Conservation (phyloP, 441 rosid species). For the Syzygium malaccense region DNA sequence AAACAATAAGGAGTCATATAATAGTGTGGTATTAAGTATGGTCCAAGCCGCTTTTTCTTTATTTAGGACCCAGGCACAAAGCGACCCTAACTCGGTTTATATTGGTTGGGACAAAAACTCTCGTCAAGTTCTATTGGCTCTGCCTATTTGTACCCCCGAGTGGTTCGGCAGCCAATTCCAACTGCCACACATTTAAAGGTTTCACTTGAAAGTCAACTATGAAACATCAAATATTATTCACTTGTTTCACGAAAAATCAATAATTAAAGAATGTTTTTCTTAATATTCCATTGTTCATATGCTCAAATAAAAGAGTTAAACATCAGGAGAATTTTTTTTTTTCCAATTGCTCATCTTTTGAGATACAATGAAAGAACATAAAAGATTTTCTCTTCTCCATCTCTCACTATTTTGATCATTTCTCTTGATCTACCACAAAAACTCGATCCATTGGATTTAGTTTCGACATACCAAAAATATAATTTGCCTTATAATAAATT, state of each 20-base stretch:
- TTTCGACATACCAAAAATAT: background rate
- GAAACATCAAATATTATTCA: background rate
- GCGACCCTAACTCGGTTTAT: background rate
- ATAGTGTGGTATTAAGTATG: background rate
- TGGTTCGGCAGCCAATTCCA: background rate
- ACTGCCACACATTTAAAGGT: background rate
- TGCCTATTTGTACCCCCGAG: background rate
- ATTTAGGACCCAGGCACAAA: background rate
- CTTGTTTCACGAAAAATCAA: background rate
- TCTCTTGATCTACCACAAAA: background rate
- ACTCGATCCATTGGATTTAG: background rate
- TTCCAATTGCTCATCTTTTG: background rate
- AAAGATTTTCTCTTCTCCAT: background rate
- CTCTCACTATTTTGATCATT: background rate
- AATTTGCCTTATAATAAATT: background rate
- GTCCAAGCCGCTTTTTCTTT: background rate
- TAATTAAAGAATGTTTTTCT: background rate
- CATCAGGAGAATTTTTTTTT: background rate
- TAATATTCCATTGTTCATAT: background rate
- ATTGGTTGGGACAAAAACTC: background rate
- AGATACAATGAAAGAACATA: background rate
- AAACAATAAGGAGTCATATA: fast-evolving
- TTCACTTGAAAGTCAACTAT: background rate
- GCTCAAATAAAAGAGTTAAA: background rate
- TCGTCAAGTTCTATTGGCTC: background rate